A percentile compares a stretch with the other conserved stretches of the same genome.
phyloP scores from a whole-genome alignment of 495 filamentous ascomycete genomes.

The Penicillium atrosanguineum region DNA sequence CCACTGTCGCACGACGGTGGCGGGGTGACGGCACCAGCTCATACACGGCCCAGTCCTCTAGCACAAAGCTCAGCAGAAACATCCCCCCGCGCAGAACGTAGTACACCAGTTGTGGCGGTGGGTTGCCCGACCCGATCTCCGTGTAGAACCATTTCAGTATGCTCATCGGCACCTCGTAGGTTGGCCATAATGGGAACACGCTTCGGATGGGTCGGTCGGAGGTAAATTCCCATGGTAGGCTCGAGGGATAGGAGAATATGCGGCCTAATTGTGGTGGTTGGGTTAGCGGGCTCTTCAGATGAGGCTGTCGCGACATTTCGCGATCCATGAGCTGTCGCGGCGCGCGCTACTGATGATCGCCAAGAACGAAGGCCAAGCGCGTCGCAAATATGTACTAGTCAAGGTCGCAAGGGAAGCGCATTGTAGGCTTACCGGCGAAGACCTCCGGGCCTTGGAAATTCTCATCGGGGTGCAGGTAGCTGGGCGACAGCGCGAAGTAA shows the following conservation, averaged over 20 bases:
- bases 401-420: not conserved
- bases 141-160: slow-evolving; percentile 84
- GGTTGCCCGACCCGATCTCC: slow-evolving; percentile 50
- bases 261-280: slow-evolving; percentile 57
- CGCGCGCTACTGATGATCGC: not conserved
- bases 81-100: slow-evolving; percentile 83
- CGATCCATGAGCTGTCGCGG: slow-evolving; percentile 7
- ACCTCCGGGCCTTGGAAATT: slow-evolving; percentile 98
- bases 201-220: slow-evolving; percentile 81
- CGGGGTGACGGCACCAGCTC: slow-evolving; percentile 76
- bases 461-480: slow-evolving; percentile 97
- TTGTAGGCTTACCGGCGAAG: slow-evolving; percentile 73
- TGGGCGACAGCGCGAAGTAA: slow-evolving; percentile 90
- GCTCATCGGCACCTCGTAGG: slow-evolving; percentile 89
- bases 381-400: not conserved
- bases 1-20: slow-evolving; percentile 67
- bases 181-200: slow-evolving; percentile 92
- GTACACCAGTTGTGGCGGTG: slow-evolving; percentile 75
- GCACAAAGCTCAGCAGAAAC: slow-evolving; percentile 90
- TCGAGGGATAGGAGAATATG: slow-evolving; percentile 83
- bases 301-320: not conserved
- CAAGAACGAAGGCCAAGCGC: not conserved
- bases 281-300: not conserved
- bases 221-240: slow-evolving; percentile 94
- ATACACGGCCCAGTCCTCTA: slow-evolving; percentile 96